Evolutionary conservation across 208 protist species (phyloP).

Genomic region (Angomonas deanei): DNA sequence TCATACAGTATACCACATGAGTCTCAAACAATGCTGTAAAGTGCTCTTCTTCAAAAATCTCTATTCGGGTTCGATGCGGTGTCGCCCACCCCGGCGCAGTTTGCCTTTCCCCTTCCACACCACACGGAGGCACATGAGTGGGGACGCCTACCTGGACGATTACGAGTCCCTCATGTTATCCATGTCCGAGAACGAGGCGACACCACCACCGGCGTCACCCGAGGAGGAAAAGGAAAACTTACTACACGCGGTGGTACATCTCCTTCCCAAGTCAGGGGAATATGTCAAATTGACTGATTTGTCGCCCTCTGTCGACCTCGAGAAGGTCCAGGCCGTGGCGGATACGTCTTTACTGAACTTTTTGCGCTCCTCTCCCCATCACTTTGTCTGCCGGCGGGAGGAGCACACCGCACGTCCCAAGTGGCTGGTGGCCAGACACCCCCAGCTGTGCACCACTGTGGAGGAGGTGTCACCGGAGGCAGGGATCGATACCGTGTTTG

Average conservation of each 20-base stretch:
- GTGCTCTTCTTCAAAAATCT: no score
- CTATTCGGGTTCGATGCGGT: no score
- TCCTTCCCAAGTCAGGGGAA: conserved; percentile 49
- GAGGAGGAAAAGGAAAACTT: conserved; percentile 11
- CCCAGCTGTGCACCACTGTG: no score
- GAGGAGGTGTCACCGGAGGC: no score
- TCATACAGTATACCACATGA: no score
- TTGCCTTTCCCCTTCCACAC: no score
- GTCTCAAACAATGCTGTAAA: no score
- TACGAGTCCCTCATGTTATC: conserved; percentile 63
- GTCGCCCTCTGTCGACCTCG: conserved; percentile 39
- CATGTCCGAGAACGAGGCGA: conserved; percentile 7
- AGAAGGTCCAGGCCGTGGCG: conserved; percentile 40
- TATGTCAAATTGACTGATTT: conserved; percentile 46
- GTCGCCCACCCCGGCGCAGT: no score
- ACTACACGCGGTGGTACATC: conserved; percentile 23
- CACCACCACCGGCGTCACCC: neutral
- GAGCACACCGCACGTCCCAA: neutral
- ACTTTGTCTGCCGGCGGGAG: conserved; percentile 23
- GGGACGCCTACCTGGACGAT: conserved; percentile 54
- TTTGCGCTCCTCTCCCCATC: conserved; percentile 33
- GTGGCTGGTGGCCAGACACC: neutral
- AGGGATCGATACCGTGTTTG: neutral
- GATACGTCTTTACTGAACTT: conserved; percentile 48
- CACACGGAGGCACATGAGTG: no score